These are phyloP conservation scores for Starmerella geochares DNA, from an alignment of 805 yeast genomes.

Conservation along the genomic window DNA sequence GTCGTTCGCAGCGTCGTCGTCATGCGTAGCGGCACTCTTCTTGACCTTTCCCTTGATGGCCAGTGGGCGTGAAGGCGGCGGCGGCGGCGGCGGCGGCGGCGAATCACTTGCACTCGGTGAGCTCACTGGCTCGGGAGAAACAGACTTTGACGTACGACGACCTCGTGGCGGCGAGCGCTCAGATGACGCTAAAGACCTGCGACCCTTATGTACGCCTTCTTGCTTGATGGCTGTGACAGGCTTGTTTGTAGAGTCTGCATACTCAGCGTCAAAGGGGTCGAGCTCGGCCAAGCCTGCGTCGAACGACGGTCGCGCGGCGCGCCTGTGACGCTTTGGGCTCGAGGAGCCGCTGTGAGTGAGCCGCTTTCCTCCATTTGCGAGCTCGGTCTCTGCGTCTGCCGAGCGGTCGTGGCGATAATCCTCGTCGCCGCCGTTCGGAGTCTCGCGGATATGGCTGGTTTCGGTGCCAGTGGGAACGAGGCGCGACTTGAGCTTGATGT, in stretches of 20 bases:
- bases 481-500: slow-evolving; percentile 11
- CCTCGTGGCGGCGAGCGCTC: too few species aligned
- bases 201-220: not conserved
- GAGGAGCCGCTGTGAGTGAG: not conserved
- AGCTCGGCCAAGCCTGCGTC: too few species aligned
- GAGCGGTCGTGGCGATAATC: slow-evolving; percentile 21
- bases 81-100: slow-evolving; percentile 3
- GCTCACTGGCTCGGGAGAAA: not conserved
- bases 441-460: slow-evolving; percentile 15
- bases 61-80: too few species aligned
- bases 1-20: slow-evolving; percentile 11
- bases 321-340: slow-evolving; percentile 1
- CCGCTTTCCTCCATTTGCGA: not conserved
- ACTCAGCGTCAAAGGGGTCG: not conserved
- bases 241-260: too few species aligned
- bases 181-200: not conserved
- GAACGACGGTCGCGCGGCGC: slow-evolving; percentile 8
- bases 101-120: not conserved
- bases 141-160: too few species aligned
- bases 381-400: not conserved
- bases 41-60: not conserved
- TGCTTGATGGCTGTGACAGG: too few species aligned
- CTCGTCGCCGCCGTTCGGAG: slow-evolving; percentile 11
- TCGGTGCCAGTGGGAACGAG: slow-evolving; percentile 23
- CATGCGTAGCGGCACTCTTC: slow-evolving; percentile 12